Conservation (phyloP, 1,284 basidiomycete genomes). For the Grifola frondosa region DNA sequence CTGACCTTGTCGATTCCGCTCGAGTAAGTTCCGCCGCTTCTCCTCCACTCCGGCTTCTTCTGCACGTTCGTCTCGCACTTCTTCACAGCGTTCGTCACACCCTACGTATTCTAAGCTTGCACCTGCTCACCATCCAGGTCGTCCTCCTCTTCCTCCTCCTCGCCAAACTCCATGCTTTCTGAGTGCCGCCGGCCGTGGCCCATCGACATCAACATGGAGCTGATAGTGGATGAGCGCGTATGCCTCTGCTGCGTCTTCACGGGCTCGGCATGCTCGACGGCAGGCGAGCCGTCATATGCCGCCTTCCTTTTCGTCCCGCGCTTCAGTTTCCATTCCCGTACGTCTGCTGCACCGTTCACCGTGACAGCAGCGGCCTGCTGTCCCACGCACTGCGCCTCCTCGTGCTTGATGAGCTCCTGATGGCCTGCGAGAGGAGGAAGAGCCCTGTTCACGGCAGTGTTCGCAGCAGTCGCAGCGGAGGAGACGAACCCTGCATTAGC, state of each 20-base stretch:
- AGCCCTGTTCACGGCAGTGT: conserved; percentile 82
- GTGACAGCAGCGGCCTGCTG: conserved; percentile 41
- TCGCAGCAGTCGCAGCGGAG: conserved; percentile 47
- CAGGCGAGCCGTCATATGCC: conserved; percentile 38
- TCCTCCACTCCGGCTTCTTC: no score
- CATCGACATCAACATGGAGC: conserved; percentile 8
- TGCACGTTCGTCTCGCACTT: conserved; percentile 92
- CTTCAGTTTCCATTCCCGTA: conserved; percentile 39
- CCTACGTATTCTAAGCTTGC: conserved; percentile 23
- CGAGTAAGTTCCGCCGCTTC: conserved; percentile 89
- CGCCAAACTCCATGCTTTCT: conserved; percentile 37
- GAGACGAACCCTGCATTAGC: conserved; percentile 31
- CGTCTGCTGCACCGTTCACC: no score
- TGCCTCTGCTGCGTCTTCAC: conserved; percentile 40
- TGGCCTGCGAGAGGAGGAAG: conserved; percentile 92
- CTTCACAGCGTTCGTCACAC: conserved; percentile 38
- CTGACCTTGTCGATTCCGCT: conserved; percentile 94
- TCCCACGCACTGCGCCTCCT: conserved; percentile 58
- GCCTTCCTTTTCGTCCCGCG: conserved; percentile 68
- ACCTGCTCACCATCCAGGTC: conserved; percentile 41
- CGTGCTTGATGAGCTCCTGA: conserved; percentile 90
- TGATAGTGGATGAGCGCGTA: conserved; percentile 36
- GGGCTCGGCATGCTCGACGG: conserved; percentile 32
- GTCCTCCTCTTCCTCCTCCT: conserved; percentile 50
- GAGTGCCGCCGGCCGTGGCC: conserved; percentile 16